Base-by-base conservation (phyloP, 1,139 yeast genomes). In the Yamadazyma taylorii region DNA sequence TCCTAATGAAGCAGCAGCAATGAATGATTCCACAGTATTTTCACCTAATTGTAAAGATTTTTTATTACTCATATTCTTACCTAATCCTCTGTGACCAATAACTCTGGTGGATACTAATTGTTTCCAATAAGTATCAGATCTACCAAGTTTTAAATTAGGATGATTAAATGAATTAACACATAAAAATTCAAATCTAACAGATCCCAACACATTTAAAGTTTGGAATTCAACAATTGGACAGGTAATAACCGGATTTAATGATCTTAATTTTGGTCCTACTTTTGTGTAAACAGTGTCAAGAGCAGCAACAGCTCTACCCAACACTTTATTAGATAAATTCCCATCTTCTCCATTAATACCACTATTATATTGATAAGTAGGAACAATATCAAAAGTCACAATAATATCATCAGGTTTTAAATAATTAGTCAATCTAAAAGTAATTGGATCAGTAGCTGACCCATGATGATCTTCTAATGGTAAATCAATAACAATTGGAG, bases 1-100 rank as follows among this genome's bases (percentile, higher is more conserved):
- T 26, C 98, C 98, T 48, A 92, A 68, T 4, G 95, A 89, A 0
- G 97, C 96, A 0, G 98, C 98, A 9, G 96, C 96, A 56, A 92
- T 86, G 50, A 92, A 92, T 1, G 96, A 86, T 55, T 90, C 97
- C 24, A 92, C 85, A 0, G 98, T 92, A 56, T 92, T 92, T 56
- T 92, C 98, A 30, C 98, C 98, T 43, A 92, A 70, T 62, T 92
- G 98, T 54, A 92, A 72, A 5, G 96, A 85, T 46, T 79, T 81
- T 37, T 83, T 75, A 34, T 77, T 75, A 37, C 46, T 42, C 25
- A 40, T 38, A 61, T 92, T 92, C 66, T 89, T 90, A 47, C 98
- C 98, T 48, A 89, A 69, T 6, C 98, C 98, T 53, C 98, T 79
- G 57, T 92, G 98, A 2, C 98, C 98, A 63, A 92, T 92, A 25